Base-by-base conservation (phyloP, 768 basidiomycete species). In the Pulveroboletus ravenelii region DNA sequence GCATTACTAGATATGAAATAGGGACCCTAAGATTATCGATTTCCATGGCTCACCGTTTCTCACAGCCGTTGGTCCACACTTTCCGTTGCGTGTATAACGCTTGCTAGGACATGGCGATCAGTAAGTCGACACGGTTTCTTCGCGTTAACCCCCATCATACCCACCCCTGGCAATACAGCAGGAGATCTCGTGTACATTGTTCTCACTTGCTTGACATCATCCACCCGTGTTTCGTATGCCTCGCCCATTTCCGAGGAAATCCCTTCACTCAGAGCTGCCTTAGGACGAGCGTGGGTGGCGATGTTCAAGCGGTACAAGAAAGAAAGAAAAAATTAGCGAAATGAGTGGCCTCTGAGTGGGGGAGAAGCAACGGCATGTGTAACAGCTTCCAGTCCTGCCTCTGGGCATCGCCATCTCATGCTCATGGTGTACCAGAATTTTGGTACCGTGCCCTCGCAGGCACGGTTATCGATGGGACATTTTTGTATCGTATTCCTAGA, bases 1-100 rank as follows among this genome's bases (percentile, higher is more conserved):
- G 56, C 56, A 51, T 53, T 17, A 25, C 53, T 38, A 45, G 59
- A 65, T 66, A 66, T 65, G 63, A 65, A 64, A 61, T 63, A 53
- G 48, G 37, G 36, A 10, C 60, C 62, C 57, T 59, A 60, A 51
- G 54, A 57, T 61, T 52, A 59, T 64, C 64, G 59, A 57, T 64
- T 34, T 18, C 34, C 44, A 29, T 43, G n/a, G 12, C 30, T 42
- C 40, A 20, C 15, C 36, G 50, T 49, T 29, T 53, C 44, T 45
- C 42, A 47, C 52, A 38, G 31, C 45, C 52, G 51, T 56, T 49
- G 29, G 27, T 45, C 57, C 48, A 56, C 54, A 52, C 45, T 50
- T 44, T 46, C 38, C 45, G 40, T 39, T 38, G 32, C 52, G 43
- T 57, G 23, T 5, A 45, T 45, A 45, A 32, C 47, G 41, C 34